Evolutionary conservation across 2,329 filamentous ascomycete species (phyloP), one percentile per base, ranked within the genome.

Genomic region (Aspergillus sp.): DNA sequence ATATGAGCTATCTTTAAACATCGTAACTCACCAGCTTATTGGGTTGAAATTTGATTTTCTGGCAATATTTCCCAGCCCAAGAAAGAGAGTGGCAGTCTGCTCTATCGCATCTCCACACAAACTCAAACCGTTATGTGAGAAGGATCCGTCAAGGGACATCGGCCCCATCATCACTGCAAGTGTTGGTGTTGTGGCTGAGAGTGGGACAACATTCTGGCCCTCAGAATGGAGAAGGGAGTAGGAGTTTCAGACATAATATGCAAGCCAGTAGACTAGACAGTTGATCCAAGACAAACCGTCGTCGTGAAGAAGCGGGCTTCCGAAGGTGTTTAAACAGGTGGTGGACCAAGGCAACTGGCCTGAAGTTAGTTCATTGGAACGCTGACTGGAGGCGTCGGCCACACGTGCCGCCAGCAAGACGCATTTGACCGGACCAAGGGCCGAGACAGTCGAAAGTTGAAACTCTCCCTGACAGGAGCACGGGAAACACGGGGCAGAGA

Each of bases 351-450:
- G n/a, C 38, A 54, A 38, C 32, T 36, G 32, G 38, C 19, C 51
- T 28, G 15, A 38, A 54, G n/a, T 41, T 54, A 54, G n/a, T 41
- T 54, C 23, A 30, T 43, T 50, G 47, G 30, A 51, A 30, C 10
- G n/a, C 19, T 21, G 48, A 28, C 55, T 53, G 49, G 49, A 21
- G 43, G 57, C 32, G 49, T 47, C 57, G 17, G 57, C 28, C 60
- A 60, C 62, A 63, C 61, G 61, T 63, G 61, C 61, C 55, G 52
- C 23, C 19, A 36, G 30, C 17, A 30, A 48, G 25, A 32, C 21
- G 13, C 57, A 55, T 28, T 23, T 45, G 53, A 48, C 45, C 55
- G 56, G 55, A 52, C 49, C n/a, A 45, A 53, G 17, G 25, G 47
- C 52, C 38, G 62, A 63, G 49, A 53, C 47, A 55, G 19, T 50